Percentiles rank a stretch among this genome's conserved stretches.
phyloP scores from a whole-genome alignment of 2,329 filamentous ascomycete species.

The Didymella lethalis region DNA sequence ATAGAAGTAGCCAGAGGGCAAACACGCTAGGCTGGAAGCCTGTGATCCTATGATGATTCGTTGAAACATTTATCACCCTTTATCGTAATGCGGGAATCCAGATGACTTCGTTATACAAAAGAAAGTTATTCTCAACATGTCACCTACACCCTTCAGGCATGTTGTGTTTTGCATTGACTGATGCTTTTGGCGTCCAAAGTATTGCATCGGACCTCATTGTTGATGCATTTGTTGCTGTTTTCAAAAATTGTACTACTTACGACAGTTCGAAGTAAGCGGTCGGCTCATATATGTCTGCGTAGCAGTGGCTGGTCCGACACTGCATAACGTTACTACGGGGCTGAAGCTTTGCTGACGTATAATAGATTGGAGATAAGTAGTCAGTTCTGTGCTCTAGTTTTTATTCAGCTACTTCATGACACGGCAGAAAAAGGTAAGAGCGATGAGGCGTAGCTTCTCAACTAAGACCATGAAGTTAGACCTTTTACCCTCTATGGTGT shows the following conservation, averaged over 20 bases:
- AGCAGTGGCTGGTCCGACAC: not conserved
- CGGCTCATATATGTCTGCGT: not conserved
- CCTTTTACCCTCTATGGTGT: not conserved
- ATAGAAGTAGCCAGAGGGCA: not conserved
- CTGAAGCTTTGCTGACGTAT: not conserved
- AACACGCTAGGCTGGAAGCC: not conserved
- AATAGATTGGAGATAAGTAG: not conserved
- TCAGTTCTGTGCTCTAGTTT: not conserved
- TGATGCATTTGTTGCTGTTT: not conserved
- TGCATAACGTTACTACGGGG: not conserved
- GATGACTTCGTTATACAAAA: not conserved
- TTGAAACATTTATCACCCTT: not conserved
- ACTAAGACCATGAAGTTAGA: not conserved
- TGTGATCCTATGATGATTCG: not conserved
- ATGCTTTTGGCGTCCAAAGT: no score
- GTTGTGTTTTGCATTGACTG: not conserved
- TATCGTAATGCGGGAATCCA: not conserved
- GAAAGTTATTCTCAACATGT: not conserved
- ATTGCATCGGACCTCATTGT: no score
- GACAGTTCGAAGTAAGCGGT: not conserved
- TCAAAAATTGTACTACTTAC: not conserved
- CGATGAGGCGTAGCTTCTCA: not conserved
- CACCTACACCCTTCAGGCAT: not conserved
- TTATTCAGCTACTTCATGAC: not conserved
- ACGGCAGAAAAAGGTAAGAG: not conserved